Conservation (phyloP, 805 yeast species). For the Priceomyces castillae region DNA sequence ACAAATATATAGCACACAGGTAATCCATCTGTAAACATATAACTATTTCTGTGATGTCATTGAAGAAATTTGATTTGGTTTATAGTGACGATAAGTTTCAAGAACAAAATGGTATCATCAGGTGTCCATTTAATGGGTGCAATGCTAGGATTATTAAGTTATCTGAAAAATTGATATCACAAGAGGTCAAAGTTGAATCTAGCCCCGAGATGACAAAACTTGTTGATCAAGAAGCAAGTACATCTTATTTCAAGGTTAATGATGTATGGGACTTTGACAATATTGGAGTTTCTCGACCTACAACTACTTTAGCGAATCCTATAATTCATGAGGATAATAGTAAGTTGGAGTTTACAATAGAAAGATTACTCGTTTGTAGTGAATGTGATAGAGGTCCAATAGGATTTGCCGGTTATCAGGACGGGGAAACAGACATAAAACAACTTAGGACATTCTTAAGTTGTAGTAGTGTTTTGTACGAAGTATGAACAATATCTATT, state of each 20-base stretch:
- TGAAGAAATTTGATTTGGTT: not conserved
- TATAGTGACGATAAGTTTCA: not conserved
- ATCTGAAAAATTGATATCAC: conserved; percentile 4
- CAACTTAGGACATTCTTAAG: conserved; percentile 44
- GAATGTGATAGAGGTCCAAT: conserved; percentile 79
- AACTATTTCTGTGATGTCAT: not conserved
- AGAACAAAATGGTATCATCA: conserved; percentile 7
- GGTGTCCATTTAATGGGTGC: conserved; percentile 22
- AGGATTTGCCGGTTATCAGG: conserved; percentile 57
- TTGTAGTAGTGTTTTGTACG: conserved; percentile 45
- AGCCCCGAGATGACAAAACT: conserved; percentile 30
- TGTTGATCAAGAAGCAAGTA: conserved; percentile 3
- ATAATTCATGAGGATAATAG: conserved; percentile 13
- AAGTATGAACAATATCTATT: conserved; percentile 15
- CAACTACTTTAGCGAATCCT: conserved; percentile 26
- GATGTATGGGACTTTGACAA: conserved; percentile 82
- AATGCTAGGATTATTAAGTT: conserved; percentile 14
- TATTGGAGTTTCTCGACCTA: conserved; percentile 63
- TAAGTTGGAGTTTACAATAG: conserved; percentile 31
- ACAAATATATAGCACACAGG: too few species aligned
- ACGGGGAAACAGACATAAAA: conserved; percentile 31
- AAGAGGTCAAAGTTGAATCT: conserved; percentile 13
- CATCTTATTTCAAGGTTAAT: conserved; percentile 40
- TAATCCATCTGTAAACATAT: too few species aligned
- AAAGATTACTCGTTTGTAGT: conserved; percentile 62